Percentiles rank a stretch among this genome's conserved stretches.
Conservation (phyloP, 768 basidiomycete genomes). For the Scleroderma citrinum region DNA sequence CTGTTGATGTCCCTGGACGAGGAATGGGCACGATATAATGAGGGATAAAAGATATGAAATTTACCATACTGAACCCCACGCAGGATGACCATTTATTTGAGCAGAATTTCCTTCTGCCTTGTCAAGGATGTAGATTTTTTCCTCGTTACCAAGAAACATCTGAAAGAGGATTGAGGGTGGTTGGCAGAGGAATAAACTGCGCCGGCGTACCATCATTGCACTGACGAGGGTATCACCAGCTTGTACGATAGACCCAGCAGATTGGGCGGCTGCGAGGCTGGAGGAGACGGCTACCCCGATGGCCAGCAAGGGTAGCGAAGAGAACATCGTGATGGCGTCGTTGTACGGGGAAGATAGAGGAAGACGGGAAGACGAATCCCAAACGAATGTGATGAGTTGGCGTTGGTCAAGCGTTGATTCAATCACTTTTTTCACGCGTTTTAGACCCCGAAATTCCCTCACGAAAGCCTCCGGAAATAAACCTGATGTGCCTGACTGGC, state of each 20-base stretch:
- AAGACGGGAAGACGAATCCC: neutral
- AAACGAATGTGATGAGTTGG: neutral
- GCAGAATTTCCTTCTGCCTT: conserved; percentile 75
- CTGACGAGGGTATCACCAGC: conserved; percentile 36
- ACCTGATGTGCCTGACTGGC: too few species aligned
- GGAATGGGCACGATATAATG: conserved; percentile 24
- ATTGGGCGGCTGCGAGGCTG: conserved; percentile 16
- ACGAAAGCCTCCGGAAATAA: too few species aligned
- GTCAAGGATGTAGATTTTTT: conserved; percentile 86
- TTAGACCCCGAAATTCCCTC: too few species aligned
- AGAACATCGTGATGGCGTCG: conserved; percentile 17
- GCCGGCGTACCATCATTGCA: conserved; percentile 44
- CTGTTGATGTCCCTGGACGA: conserved; percentile 53
- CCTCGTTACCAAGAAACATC: conserved; percentile 75
- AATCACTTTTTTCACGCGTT: too few species aligned
- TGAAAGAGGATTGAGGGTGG: conserved; percentile 16
- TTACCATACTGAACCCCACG: conserved; percentile 67
- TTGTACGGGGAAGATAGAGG: neutral
- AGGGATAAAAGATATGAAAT: neutral
- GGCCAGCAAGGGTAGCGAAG: conserved; percentile 35
- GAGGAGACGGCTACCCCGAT: conserved; percentile 38
- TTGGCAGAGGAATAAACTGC: neutral
- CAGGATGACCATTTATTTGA: conserved; percentile 61
- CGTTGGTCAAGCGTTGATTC: too few species aligned
- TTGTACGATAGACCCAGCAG: conserved; percentile 12